Conservation (phyloP, 2,329 filamentous ascomycete species). For the Aspergillus bombycis region DNA sequence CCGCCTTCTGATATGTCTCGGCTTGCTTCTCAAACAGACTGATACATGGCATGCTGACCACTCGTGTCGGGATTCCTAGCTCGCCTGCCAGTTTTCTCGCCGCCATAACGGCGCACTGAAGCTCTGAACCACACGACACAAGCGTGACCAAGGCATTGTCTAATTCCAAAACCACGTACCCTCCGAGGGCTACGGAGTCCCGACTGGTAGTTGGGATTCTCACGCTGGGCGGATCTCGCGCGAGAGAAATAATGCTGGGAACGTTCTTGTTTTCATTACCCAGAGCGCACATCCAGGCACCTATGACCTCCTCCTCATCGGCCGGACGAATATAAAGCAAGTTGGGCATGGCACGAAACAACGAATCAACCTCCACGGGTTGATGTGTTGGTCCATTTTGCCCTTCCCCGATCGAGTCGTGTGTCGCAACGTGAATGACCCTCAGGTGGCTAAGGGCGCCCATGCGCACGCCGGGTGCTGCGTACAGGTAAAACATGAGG, state of each 20-base stretch:
- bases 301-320: constrained; percentile 59
- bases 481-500: constrained; percentile 66
- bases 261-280: constrained; percentile 35
- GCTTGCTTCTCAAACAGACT: too few relatives aligned
- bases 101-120: constrained; percentile 51
- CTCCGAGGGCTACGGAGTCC: constrained; percentile 43
- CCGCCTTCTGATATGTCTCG: too few relatives aligned
- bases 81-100: constrained; percentile 16
- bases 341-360: constrained; percentile 67
- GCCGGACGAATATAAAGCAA: constrained; percentile 63
- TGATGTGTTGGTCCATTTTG: constrained; percentile 67
- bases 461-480: constrained; percentile 63
- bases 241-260: constrained; percentile 49
- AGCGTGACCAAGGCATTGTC: constrained; percentile 48
- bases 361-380: constrained; percentile 59
- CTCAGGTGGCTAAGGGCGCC: constrained; percentile 60
- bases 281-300: constrained; percentile 48
- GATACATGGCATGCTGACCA: too few relatives aligned
- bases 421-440: constrained; percentile 63
- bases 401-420: constrained; percentile 63
- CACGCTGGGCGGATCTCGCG: constrained; percentile 47
- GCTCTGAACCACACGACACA: constrained; percentile 55
- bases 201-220: constrained; percentile 38
- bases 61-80: too few relatives aligned
- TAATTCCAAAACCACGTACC: constrained; percentile 46